Percentiles rank a stretch among this genome's conserved stretches.
These are phyloP conservation scores for Dichotomopilus funicola DNA, from an alignment of 2,329 filamentous ascomycete species.

Conservation along the genomic window DNA sequence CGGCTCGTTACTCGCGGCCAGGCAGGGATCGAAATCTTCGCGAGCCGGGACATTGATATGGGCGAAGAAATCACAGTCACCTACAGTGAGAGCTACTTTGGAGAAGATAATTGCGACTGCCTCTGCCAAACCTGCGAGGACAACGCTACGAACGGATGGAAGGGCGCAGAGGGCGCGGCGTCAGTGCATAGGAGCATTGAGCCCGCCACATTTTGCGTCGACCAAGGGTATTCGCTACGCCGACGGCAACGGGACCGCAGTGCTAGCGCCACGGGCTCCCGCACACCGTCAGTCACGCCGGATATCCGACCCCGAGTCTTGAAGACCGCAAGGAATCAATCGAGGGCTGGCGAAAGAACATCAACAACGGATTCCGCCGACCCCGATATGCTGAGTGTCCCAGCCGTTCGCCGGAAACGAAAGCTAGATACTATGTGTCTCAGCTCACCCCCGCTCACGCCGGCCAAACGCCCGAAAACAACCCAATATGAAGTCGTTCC, in stretches of 20 bases:
- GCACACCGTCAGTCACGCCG: constrained; percentile 52
- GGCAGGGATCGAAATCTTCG: constrained; percentile 85
- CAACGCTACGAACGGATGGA: constrained; percentile 74
- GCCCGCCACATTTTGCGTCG: constrained; percentile 32
- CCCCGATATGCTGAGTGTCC: constrained; percentile 18
- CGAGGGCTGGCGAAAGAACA: constrained; percentile 29
- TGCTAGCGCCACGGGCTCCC: constrained; percentile 38
- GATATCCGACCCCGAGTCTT: constrained; percentile 47
- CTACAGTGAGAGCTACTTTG: constrained; percentile 95
- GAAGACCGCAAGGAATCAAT: constrained; percentile 32
- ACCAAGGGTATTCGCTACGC: constrained; percentile 51
- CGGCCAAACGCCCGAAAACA: constrained; percentile 44
- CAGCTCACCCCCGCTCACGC: constrained; percentile 50
- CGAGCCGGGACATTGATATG: constrained; percentile 69
- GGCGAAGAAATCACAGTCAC: constrained; percentile 96
- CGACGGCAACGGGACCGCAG: constrained; percentile 46
- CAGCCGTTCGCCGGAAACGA: constrained; percentile 29
- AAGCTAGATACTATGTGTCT: constrained; percentile 41
- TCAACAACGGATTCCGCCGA: constrained; percentile 31
- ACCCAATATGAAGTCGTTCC: constrained; percentile 28
- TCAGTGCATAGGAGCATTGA: constrained; percentile 49
- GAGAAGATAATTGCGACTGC: constrained; percentile 89
- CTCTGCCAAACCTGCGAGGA: constrained; percentile 83
- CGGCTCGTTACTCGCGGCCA: constrained; percentile 75
- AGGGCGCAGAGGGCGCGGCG: constrained; percentile 42